A percentile compares a stretch with the other conserved stretches of the same genome.
phyloP scores from a whole-genome alignment of 2,329 filamentous ascomycete species.

The Alternaria alternata region DNA sequence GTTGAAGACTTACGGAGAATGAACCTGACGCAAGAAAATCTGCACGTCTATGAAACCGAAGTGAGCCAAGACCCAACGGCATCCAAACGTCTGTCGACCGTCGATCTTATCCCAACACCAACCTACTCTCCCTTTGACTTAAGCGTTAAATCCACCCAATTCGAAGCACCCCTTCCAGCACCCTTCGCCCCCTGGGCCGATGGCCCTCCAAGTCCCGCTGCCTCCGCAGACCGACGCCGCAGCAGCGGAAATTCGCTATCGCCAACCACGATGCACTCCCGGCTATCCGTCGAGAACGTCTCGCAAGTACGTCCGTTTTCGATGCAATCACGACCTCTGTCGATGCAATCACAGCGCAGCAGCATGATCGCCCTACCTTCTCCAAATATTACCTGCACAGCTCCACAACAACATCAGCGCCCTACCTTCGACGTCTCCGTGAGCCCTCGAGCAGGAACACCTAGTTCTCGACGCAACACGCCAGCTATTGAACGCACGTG shows the following conservation, averaged over 20 bases:
- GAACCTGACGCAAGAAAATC: conserved; percentile 27
- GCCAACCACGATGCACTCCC: conserved; percentile 13
- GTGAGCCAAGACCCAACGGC: conserved; percentile 8
- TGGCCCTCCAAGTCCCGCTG: conserved; percentile 30
- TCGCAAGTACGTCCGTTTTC: conserved; percentile 23
- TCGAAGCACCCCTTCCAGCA: conserved; percentile 26
- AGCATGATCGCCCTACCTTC: conserved; percentile 3
- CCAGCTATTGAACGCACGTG: conserved; percentile 33
- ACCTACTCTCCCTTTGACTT: conserved; percentile 32
- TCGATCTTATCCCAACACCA: conserved; percentile 32
- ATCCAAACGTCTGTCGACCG: conserved; percentile 19
- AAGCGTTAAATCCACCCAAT: conserved; percentile 4
- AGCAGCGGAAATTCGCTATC: conserved; percentile 26
- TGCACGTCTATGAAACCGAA: conserved; percentile 18
- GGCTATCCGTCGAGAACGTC: conserved; percentile 15
- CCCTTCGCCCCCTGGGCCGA: conserved; percentile 37
- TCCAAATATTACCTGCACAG: conserved; percentile 14
- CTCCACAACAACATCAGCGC: conserved; percentile 11
- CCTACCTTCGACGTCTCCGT: not conserved
- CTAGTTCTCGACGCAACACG: conserved; percentile 26
- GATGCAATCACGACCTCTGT: conserved; percentile 20
- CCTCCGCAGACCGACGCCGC: conserved; percentile 20
- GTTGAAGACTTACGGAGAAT: conserved; percentile 21
- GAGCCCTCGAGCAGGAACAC: conserved; percentile 16
- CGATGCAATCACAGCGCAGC: conserved; percentile 23